phyloP scores from a whole-genome alignment of 441 rosid species.

The Eruca vesicaria region DNA sequence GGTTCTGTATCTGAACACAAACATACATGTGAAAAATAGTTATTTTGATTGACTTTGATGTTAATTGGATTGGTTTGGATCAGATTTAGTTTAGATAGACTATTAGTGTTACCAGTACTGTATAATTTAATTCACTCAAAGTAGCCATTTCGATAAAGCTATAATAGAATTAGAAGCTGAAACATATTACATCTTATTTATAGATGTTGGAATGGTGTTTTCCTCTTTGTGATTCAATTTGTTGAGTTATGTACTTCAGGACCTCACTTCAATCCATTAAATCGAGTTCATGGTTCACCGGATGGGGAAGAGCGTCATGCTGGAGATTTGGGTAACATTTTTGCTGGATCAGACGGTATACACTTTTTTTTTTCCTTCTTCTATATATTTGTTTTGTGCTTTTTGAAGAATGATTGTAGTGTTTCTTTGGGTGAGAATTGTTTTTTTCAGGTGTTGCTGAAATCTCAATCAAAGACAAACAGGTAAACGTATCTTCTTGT shows the following conservation, averaged over 20 bases:
- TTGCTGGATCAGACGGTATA: slow-evolving; percentile 78
- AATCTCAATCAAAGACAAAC: slow-evolving; percentile 61
- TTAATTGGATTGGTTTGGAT: slow-evolving; percentile 9
- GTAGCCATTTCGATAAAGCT: slow-evolving; percentile 3
- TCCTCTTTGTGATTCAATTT: background rate
- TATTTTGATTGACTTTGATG: slow-evolving; percentile 2
- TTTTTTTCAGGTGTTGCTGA: slow-evolving; percentile 55
- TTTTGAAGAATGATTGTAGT: slow-evolving; percentile 1
- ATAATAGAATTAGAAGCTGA: background rate
- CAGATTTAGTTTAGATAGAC: slow-evolving; percentile 2
- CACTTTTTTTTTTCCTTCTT: background rate
- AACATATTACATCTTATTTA: background rate
- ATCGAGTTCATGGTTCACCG: slow-evolving; percentile 88
- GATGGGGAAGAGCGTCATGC: slow-evolving; percentile 84
- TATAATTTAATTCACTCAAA: background rate
- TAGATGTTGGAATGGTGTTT: background rate
- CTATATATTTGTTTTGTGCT: background rate
- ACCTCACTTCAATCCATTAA: slow-evolving; percentile 84
- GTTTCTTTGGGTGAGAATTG: background rate
- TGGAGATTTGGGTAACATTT: slow-evolving; percentile 89
- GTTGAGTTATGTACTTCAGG: slow-evolving; percentile 44
- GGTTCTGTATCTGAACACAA: background rate
- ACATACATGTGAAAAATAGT: background rate
- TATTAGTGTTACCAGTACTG: background rate
- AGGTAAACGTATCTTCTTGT: slow-evolving; percentile 27